phyloP scores from a whole-genome alignment of 495 filamentous ascomycete species.

The Niebla homalea region DNA sequence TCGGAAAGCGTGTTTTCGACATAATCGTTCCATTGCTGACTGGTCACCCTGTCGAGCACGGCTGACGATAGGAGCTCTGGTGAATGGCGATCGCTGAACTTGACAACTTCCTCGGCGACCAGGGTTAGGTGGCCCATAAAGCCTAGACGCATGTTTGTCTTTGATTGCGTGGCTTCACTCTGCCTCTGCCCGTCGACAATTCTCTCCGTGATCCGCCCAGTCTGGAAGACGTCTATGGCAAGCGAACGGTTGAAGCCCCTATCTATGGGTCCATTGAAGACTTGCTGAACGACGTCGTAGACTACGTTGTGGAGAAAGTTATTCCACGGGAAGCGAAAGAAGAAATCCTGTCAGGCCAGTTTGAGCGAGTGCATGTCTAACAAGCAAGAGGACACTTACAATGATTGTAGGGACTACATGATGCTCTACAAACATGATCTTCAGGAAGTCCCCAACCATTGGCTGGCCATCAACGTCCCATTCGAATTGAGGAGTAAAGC shows the following conservation, averaged over 20 bases:
- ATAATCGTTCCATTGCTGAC: conserved; percentile 82
- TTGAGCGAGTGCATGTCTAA: conserved; percentile 1
- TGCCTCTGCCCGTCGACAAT: conserved; percentile 82
- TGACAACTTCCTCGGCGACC: conserved; percentile 96
- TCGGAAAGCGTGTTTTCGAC: conserved; percentile 90
- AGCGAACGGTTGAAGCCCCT: conserved; percentile 83
- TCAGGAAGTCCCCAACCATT: conserved; percentile 93
- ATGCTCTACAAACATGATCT: conserved; percentile 93
- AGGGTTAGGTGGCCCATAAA: conserved; percentile 98
- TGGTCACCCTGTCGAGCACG: conserved; percentile 79
- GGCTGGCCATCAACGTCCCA: conserved; percentile 57
- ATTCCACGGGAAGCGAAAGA: conserved; percentile 98
- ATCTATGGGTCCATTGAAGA: conserved; percentile 98
- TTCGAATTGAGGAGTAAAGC: conserved; percentile 36
- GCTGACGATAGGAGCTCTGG: conserved; percentile 71
- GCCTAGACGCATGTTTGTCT: conserved; percentile 79
- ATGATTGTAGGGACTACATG: conserved; percentile 90
- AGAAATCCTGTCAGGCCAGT: conserved; percentile 54
- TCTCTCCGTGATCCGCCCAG: conserved; percentile 73
- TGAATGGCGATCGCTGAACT: conserved; percentile 90
- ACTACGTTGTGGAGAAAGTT: conserved; percentile 99
- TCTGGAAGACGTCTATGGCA: conserved; percentile 87
- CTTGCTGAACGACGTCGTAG: conserved; percentile 97
- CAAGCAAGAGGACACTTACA: conserved; percentile 36
- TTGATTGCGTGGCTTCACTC: conserved; percentile 69